Base-by-base conservation (phyloP, 1,139 yeast genomes). In the Blastobotrys apis region DNA sequence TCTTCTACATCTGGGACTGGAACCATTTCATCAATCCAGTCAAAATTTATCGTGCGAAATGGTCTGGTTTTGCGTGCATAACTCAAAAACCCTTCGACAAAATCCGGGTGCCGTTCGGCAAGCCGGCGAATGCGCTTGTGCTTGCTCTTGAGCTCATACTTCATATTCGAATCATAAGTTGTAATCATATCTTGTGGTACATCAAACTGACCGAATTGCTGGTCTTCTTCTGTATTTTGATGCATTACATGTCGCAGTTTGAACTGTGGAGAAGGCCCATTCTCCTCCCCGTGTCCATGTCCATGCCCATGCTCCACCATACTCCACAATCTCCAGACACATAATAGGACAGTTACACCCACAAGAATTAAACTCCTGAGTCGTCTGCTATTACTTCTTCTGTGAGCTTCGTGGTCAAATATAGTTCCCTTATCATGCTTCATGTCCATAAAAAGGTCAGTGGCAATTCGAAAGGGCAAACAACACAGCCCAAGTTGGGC, bases 1-100 rank as follows among this genome's bases (percentile, higher is more conserved):
- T 90, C 95, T 2, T 77, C 66, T 6, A 92, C 68, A 57, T 92
- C 78, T 0, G 98, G 98, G 1, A 84, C 74, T 1, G 66, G 47
- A 2, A 81, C 56, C n/a, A 39, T 40, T 9, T 56, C 62, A 34
- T 59, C 60, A 13, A 41, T 39, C 68, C 68, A 65, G 13, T 57
- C 60, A 33, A 60, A 51, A 16, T 50, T 55, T 41, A 55, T 47
- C 26, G 53, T 33, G 29, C 41, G 37, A 17, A 42, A 45, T 20
- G 48, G 43, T 20, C 33, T 16, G 37, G 57, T 43, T 5, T 52
- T 48, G 12, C 78, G 59, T 1, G 87, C 82, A 58, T 75, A 82
- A 20, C 73, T 71, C 43, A 84, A 62, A 57, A 81, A 84, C 1
- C 81, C 72, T 55, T 84, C 90, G 43, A 85, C 68, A 53, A 74